These are phyloP conservation scores for Cladophialophora chaetospira DNA, from an alignment of 2,329 filamentous ascomycete species.

Conservation along the genomic window DNA sequence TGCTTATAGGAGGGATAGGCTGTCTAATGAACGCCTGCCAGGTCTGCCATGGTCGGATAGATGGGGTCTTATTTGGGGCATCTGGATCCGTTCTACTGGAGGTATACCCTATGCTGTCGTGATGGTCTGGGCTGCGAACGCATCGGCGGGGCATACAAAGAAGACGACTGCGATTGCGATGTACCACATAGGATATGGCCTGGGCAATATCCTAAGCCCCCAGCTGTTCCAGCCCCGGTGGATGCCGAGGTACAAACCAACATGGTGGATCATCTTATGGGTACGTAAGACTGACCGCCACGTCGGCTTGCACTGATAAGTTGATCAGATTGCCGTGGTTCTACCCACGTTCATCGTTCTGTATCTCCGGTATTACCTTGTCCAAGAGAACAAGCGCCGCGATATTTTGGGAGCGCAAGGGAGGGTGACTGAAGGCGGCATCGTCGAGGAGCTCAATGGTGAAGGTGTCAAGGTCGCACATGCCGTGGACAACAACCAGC, in stretches of 20 bases:
- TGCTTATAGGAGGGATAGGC: neutral
- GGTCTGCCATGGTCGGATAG: constrained; percentile 43
- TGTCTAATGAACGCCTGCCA: neutral
- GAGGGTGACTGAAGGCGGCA: constrained; percentile 4
- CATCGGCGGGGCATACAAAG: constrained; percentile 60
- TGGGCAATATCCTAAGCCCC: constrained; percentile 62
- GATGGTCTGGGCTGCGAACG: constrained; percentile 46
- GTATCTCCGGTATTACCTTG: constrained; percentile 45
- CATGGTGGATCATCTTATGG: constrained; percentile 35
- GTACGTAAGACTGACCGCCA: constrained; percentile 20
- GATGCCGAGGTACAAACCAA: constrained; percentile 47
- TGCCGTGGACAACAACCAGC: constrained; percentile 41
- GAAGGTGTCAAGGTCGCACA: constrained; percentile 36
- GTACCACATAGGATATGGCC: constrained; percentile 61
- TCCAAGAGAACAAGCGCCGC: constrained; percentile 51
- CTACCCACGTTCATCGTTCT: constrained; percentile 46
- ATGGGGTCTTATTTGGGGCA: constrained; percentile 42
- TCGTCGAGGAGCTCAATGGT: constrained; percentile 48
- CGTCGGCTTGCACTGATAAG: neutral
- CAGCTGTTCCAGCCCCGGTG: constrained; percentile 62
- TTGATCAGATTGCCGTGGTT: constrained; percentile 40
- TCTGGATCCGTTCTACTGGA: constrained; percentile 43
- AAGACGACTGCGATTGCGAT: constrained; percentile 64
- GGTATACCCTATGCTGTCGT: constrained; percentile 44
- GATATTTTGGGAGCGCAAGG: constrained; percentile 40